Conservation (phyloP, 495 filamentous ascomycete species). For the Chaetomium fimeti region DNA sequence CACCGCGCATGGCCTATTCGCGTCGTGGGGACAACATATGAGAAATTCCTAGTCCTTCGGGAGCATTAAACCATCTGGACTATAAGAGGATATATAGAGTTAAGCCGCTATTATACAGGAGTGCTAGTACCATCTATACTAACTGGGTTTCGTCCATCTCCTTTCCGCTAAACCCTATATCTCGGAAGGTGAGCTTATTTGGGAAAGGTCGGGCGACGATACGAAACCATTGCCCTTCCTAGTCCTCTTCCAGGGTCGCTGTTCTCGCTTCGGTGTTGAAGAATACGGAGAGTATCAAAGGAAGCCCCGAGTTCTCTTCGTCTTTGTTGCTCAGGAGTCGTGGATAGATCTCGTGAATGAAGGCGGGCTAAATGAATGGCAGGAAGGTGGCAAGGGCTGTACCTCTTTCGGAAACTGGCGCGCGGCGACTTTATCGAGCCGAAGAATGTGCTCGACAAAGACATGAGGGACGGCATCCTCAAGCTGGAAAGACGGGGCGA, state of each 20-base stretch:
- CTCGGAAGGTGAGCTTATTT: too few species aligned
- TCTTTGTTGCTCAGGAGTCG: background rate
- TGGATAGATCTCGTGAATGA: background rate
- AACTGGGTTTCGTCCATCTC: too few species aligned
- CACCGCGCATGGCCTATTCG: too few species aligned
- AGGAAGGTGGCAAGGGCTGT: constrained; percentile 11
- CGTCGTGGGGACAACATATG: too few species aligned
- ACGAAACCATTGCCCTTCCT: background rate
- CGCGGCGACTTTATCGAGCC: constrained; percentile 19
- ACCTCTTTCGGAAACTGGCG: constrained; percentile 12
- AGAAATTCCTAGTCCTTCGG: too few species aligned
- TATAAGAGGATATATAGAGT: too few species aligned
- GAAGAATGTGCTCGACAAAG: too few species aligned
- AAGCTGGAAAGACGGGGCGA: constrained; percentile 11
- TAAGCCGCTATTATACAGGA: too few species aligned
- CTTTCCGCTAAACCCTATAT: too few species aligned
- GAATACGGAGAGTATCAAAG: constrained; percentile 6
- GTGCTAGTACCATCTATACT: too few species aligned
- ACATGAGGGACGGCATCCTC: constrained; percentile 18
- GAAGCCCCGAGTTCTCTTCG: background rate
- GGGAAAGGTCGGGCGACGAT: too few species aligned
- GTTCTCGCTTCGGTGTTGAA: constrained; percentile 8
- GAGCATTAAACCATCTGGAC: too few species aligned
- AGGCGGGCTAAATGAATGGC: constrained; percentile 1
- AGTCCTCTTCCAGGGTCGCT: constrained; percentile 6